phyloP scores from a whole-genome alignment of 2,329 filamentous ascomycete species.

The Pleoardoris graminearum region DNA sequence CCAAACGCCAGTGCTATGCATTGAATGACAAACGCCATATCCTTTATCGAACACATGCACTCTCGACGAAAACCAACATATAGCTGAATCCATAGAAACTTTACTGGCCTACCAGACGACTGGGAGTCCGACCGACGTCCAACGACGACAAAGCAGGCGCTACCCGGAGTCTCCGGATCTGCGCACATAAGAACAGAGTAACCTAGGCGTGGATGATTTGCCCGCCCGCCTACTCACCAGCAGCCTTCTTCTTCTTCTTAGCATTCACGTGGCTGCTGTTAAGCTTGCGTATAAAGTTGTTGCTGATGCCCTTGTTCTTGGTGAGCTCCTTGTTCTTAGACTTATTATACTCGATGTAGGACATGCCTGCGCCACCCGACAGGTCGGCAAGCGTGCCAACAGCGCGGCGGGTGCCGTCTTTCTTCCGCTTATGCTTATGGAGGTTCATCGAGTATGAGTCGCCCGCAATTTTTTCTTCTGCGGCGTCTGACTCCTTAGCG shows the following conservation, averaged over 20 bases:
- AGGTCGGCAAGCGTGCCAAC: constrained; percentile 85
- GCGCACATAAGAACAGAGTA: too few relatives aligned
- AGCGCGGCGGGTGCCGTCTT: constrained; percentile 70
- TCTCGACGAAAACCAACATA: too few relatives aligned
- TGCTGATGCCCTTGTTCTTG: constrained; percentile 46
- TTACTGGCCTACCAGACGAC: too few relatives aligned
- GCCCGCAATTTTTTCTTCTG: constrained; percentile 70
- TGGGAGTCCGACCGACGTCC: too few relatives aligned
- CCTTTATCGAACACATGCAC: too few relatives aligned
- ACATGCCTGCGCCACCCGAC: constrained; percentile 93
- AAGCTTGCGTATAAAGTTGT: constrained; percentile 52
- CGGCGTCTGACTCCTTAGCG: constrained; percentile 74
- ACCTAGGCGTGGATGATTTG: too few relatives aligned
- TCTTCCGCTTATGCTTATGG: constrained; percentile 53
- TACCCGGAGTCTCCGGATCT: too few relatives aligned
- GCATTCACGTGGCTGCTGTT: constrained; percentile 22
- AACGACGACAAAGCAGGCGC: too few relatives aligned
- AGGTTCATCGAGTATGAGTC: constrained; percentile 63
- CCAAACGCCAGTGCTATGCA: too few relatives aligned
- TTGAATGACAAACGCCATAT: too few relatives aligned
- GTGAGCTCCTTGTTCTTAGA: constrained; percentile 51
- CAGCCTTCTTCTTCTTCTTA: constrained; percentile 12
- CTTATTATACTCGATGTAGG: constrained; percentile 63
- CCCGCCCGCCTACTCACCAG: constrained; percentile 1
- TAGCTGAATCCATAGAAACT: too few relatives aligned